phyloP scores from a whole-genome alignment of 192 early-diverging fungal species.

The Coemansia sp. region DNA sequence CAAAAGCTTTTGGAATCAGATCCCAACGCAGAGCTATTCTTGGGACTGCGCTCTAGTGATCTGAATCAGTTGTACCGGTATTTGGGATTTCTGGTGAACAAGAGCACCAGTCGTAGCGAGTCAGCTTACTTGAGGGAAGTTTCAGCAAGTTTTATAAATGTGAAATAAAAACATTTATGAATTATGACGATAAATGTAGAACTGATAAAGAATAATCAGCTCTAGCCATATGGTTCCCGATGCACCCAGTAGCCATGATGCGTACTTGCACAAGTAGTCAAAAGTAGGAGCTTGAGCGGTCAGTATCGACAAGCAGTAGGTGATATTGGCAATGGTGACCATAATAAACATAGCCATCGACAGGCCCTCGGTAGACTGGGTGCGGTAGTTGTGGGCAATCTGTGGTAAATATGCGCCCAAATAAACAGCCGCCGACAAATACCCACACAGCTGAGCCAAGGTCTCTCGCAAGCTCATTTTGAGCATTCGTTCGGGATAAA shows the following conservation, averaged over 20 bases:
- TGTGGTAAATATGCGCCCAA: slow-evolving; percentile 73
- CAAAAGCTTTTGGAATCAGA: slow-evolving; percentile 16
- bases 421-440: slow-evolving; percentile 68
- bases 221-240: slow-evolving; percentile 70
- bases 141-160: slow-evolving; percentile 17
- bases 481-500: slow-evolving; percentile 15
- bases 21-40: slow-evolving; percentile 14
- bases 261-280: slow-evolving; percentile 63
- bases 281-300: slow-evolving; percentile 58
- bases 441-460: slow-evolving; percentile 67
- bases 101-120: background rate
- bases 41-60: slow-evolving; percentile 32
- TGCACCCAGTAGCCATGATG: slow-evolving; percentile 70
- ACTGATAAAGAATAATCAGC: slow-evolving; percentile 68
- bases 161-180: background rate
- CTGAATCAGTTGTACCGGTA: slow-evolving; percentile 28
- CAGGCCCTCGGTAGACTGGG: slow-evolving; percentile 71
- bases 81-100: slow-evolving; percentile 16
- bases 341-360: slow-evolving; percentile 75
- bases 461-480: slow-evolving; percentile 24
- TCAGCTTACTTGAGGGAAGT: slow-evolving; percentile 10
- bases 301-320: slow-evolving; percentile 64
- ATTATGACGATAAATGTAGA: slow-evolving; percentile 54
- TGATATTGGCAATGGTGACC: slow-evolving; percentile 69
- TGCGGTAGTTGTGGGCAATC: slow-evolving; percentile 67